These are phyloP conservation scores for Basipetospora chlamydospora DNA, from an alignment of 2,329 filamentous ascomycete species.

Conservation along the genomic window DNA sequence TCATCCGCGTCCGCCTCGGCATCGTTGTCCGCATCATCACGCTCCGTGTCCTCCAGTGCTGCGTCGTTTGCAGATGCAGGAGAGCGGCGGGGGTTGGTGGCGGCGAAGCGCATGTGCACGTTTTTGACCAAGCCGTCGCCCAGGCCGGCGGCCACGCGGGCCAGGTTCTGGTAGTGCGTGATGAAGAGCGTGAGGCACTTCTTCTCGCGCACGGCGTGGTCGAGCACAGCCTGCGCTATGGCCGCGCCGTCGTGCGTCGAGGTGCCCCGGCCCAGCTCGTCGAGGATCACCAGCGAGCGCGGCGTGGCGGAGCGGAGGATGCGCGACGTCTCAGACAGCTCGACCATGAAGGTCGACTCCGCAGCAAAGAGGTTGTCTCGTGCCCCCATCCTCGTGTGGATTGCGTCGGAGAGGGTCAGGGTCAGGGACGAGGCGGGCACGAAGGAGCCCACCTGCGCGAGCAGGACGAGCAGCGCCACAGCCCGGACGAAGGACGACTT, in stretches of 20 bases:
- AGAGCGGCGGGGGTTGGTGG: constrained; percentile 12
- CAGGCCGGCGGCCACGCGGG: constrained; percentile 54
- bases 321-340: constrained; percentile 79
- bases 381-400: constrained; percentile 91
- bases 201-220: constrained; percentile 63
- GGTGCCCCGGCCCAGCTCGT: constrained; percentile 87
- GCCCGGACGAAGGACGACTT: constrained; percentile 96
- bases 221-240: constrained; percentile 82
- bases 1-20: constrained; percentile 55
- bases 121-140: constrained; percentile 53
- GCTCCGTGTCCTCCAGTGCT: constrained; percentile 9
- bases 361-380: constrained; percentile 92
- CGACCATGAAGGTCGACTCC: constrained; percentile 96
- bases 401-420: constrained; percentile 75
- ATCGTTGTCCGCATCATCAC: constrained; percentile 24
- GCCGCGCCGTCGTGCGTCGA: constrained; percentile 92
- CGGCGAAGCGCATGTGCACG: constrained; percentile 83
- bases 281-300: constrained; percentile 75
- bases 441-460: constrained; percentile 89
- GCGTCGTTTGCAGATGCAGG: neutral
- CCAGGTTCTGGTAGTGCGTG: constrained; percentile 88
- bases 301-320: constrained; percentile 83
- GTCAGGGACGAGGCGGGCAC: constrained; percentile 64
- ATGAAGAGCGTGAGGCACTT: constrained; percentile 83
- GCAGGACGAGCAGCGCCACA: constrained; percentile 79